Conservation (phyloP, 352 stramenopile genomes). For the Pythium aphanidermatum region DNA sequence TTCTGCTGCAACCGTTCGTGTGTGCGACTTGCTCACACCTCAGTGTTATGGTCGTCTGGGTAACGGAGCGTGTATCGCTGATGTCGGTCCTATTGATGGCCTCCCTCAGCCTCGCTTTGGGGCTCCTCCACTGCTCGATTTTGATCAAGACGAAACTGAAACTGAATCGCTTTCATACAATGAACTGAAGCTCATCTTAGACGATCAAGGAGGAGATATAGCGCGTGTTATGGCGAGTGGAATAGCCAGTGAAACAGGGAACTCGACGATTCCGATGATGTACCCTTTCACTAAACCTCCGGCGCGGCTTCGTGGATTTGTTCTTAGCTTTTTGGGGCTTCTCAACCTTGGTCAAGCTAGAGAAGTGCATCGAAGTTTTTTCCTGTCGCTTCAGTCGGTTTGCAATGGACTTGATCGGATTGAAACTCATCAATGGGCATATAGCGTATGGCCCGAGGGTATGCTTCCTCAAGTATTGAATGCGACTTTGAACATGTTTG, state of each 20-base stretch:
- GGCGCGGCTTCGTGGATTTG: conserved; percentile 43
- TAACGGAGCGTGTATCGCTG: conserved; percentile 45
- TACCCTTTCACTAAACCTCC: conserved; percentile 29
- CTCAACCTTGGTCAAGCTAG: conserved; percentile 50
- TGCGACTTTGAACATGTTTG: conserved; percentile 46
- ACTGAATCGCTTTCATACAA: conserved; percentile 20
- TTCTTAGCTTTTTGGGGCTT: conserved; percentile 57
- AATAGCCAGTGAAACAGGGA: too few species aligned
- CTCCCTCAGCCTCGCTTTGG: conserved; percentile 35
- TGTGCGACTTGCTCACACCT: conserved; percentile 38
- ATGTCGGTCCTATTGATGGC: conserved; percentile 2
- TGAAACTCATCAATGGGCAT: conserved; percentile 52
- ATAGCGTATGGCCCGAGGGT: conserved; percentile 45
- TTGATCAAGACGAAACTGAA: neutral
- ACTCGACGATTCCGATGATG: too few species aligned
- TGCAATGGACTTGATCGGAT: conserved; percentile 51
- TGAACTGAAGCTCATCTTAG: conserved; percentile 17
- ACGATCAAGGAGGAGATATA: conserved; percentile 20
- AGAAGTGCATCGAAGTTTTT: conserved; percentile 30
- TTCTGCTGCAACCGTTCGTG: conserved; percentile 18
- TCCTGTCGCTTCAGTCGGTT: conserved; percentile 33
- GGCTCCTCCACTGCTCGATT: conserved; percentile 8
- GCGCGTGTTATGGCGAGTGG: conserved; percentile 11
- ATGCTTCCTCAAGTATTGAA: conserved; percentile 41
- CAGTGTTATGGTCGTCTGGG: conserved; percentile 35